Conservation (phyloP, 495 filamentous ascomycete genomes). For the Lentithecium fluviatile region DNA sequence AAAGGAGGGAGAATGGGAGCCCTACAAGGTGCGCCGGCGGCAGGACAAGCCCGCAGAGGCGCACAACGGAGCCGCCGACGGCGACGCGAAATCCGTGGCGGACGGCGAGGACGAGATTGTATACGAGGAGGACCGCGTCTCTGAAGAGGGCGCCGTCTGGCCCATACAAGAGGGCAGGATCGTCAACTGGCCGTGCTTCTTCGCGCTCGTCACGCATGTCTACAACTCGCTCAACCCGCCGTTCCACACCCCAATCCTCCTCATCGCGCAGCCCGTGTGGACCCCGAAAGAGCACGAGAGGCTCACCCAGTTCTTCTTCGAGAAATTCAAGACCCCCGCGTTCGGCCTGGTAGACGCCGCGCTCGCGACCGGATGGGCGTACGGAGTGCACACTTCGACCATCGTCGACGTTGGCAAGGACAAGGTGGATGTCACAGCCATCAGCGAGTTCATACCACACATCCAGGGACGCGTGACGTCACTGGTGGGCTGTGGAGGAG, state of each 20-base stretch:
- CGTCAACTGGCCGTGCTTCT: conserved; percentile 83
- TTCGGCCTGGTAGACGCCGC: conserved; percentile 84
- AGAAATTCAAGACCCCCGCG: conserved; percentile 91
- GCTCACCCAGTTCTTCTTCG: conserved; percentile 89
- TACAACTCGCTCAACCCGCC: conserved; percentile 82
- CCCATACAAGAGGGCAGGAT: conserved; percentile 83
- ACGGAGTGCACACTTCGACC: conserved; percentile 71
- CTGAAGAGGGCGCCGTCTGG: conserved; percentile 84
- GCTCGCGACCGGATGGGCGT: conserved; percentile 78
- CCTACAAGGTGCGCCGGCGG: conserved; percentile 73
- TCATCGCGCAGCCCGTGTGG: conserved; percentile 85
- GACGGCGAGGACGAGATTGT: conserved; percentile 51
- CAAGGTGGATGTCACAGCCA: conserved; percentile 87
- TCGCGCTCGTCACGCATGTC: conserved; percentile 83
- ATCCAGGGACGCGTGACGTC: conserved; percentile 60
- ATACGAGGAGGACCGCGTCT: conserved; percentile 84
- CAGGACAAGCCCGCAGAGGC: conserved; percentile 38
- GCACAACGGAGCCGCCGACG: conserved; percentile 21
- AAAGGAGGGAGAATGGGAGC: conserved; percentile 76
- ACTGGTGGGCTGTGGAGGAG: conserved; percentile 74
- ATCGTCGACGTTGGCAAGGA: conserved; percentile 86
- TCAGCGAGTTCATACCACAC: conserved; percentile 72
- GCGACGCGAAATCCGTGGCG: conserved; percentile 20
- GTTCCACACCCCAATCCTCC: conserved; percentile 89
- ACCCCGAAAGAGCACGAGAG: conserved; percentile 75